phyloP scores from a whole-genome alignment of 768 basidiomycete species.

The Tulasnella sp. region DNA sequence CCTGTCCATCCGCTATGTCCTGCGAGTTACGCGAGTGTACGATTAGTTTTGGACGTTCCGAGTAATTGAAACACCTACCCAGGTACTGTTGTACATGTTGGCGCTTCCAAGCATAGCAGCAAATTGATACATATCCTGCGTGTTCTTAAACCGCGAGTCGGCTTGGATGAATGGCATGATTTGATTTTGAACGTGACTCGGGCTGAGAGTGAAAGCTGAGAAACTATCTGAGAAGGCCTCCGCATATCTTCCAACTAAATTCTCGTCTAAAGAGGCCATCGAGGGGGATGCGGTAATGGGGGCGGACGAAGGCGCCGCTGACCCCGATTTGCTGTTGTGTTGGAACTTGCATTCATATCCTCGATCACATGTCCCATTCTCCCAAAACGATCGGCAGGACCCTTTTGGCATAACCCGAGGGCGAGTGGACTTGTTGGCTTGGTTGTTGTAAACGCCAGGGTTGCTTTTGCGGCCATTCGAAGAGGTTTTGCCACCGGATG shows the following conservation, averaged over 20 bases:
- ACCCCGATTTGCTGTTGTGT: too few species aligned
- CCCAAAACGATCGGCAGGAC: constrained; percentile 38
- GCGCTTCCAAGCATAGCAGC: constrained; percentile 32
- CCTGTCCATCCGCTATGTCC: constrained; percentile 46
- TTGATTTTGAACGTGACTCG: background rate
- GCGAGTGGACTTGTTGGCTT: background rate
- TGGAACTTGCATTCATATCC: too few species aligned
- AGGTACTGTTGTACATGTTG: constrained; percentile 33
- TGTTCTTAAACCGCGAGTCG: constrained; percentile 44
- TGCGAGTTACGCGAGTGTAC: constrained; percentile 42
- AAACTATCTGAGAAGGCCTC: background rate
- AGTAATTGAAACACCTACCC: constrained; percentile 36
- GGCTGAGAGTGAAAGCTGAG: background rate
- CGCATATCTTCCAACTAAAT: background rate
- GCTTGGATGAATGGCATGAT: constrained; percentile 35
- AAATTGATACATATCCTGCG: constrained; percentile 50
- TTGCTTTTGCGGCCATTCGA: constrained; percentile 27
- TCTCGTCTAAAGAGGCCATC: background rate
- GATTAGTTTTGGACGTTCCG: background rate
- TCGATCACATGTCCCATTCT: too few species aligned
- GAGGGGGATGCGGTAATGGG: background rate
- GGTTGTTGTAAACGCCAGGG: background rate
- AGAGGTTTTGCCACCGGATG: constrained; percentile 21
- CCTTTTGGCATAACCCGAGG: constrained; percentile 37
- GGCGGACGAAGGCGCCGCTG: too few species aligned